Percentiles rank a stretch among this genome's conserved stretches.
Conservation (phyloP, 2,329 filamentous ascomycete genomes). For the Fusarium ambrosium region DNA sequence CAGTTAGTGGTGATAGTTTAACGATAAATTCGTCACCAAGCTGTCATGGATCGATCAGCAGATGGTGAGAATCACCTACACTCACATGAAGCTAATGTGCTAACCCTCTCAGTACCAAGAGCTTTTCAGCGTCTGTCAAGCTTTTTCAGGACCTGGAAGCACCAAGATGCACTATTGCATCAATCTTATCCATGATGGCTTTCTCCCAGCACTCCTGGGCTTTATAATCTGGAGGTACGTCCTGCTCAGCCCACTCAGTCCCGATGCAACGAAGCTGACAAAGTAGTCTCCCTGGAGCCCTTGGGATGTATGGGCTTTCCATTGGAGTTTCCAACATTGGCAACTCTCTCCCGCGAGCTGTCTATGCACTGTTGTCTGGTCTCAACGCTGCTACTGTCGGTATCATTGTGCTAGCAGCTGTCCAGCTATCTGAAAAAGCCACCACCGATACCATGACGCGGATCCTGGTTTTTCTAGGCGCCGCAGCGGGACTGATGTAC, state of each 20-base stretch:
- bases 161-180: conserved; percentile 82
- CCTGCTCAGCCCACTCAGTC: too few species aligned
- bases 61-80: conserved; percentile 57
- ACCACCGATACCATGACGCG: conserved; percentile 75
- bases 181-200: conserved; percentile 72
- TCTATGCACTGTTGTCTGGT: conserved; percentile 78
- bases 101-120: conserved; percentile 71
- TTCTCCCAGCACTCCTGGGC: conserved; percentile 67
- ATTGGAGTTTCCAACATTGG: conserved; percentile 73
- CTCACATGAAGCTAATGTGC: neutral
- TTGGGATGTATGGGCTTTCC: conserved; percentile 78
- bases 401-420: conserved; percentile 77
- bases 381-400: conserved; percentile 81
- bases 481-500: conserved; percentile 75
- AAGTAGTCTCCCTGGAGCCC: conserved; percentile 71
- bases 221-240: conserved; percentile 75
- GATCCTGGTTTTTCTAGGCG: conserved; percentile 73
- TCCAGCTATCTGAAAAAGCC: conserved; percentile 75
- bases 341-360: conserved; percentile 69
- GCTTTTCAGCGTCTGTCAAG: conserved; percentile 77
- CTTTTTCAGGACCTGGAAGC: conserved; percentile 74
- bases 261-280: conserved; percentile 9
- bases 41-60: conserved; percentile 77
- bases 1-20: conserved; percentile 11
- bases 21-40: conserved; percentile 68